Base-by-base conservation (phyloP, 371 early-diverging fungal species). In the Mortierella sp. region DNA sequence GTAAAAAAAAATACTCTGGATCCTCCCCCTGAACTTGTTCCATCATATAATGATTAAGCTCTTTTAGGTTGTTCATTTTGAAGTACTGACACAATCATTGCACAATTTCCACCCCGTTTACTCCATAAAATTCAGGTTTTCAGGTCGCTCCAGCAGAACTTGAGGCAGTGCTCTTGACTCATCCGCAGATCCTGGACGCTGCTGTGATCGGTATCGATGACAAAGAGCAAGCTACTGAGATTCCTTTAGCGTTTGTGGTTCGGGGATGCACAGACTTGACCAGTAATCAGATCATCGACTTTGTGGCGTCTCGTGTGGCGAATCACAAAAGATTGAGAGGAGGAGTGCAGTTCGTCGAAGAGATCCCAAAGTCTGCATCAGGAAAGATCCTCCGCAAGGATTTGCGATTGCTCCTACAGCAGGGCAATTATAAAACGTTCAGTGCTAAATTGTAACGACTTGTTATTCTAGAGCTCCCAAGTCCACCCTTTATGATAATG, bases 351-450 rank as follows among this genome's bases (percentile, higher is more conserved):
- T 86, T 94, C 66, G 84, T 93, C 12, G 89, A 89, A 12, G 82
- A 61, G 1, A 89, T 96, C 17, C 96, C 96, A 23, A 96, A 95
- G 75, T 88, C 89, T 42, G 86, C 94, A 0, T 85, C 92, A 47
- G 97, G 96, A 26, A 96, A 97, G 84, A 94, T 96, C 28, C 85
- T 96, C 49, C 83, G 96, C 28, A 82, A 85, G 58, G 77, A 84
- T 56, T 71, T 89, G 83, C 76, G 28, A 68, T 85, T 68, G 73
- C 40, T 40, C 13, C 40, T 40, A n/a, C n/a, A n/a, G n/a, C n/a
- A n/a, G n/a, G n/a, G n/a, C n/a, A n/a, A n/a, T n/a, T n/a, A n/a
- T n/a, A n/a, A n/a, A n/a, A n/a, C n/a, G n/a, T n/a, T n/a, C n/a
- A n/a, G n/a, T n/a, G n/a, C n/a, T n/a, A n/a, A n/a, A n/a, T n/a